A percentile compares a stretch with the other conserved stretches of the same genome.
These are phyloP conservation scores for Zostera marina DNA, from an alignment of 116 monocot genomes.

Conservation along the genomic window DNA sequence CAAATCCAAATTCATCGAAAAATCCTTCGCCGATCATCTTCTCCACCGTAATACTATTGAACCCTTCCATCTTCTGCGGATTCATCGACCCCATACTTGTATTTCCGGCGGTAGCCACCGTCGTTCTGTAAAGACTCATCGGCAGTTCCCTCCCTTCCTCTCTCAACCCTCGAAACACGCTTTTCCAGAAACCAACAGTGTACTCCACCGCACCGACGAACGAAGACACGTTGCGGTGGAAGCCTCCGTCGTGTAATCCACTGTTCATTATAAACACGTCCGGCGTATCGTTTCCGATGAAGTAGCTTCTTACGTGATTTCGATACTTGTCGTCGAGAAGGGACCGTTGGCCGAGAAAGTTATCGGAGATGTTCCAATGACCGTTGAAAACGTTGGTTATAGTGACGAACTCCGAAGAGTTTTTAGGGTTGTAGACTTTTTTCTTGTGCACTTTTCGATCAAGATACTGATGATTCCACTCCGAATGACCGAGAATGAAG, in stretches of 20 bases:
- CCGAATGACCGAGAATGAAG: conserved; percentile 42
- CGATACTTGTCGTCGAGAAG: not conserved
- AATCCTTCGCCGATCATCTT: not conserved
- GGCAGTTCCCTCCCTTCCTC: not conserved
- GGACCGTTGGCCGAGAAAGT: not conserved
- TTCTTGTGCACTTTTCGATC: conserved; percentile 30
- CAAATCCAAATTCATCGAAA: not conserved
- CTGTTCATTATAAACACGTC: not conserved
- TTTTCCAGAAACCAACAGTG: not conserved
- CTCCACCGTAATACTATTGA: not conserved
- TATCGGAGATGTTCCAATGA: conserved; percentile 67
- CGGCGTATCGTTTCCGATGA: not conserved
- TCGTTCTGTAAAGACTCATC: not conserved
- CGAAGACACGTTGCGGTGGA: not conserved
- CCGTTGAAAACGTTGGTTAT: conserved; percentile 91
- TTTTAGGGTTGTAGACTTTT: conserved; percentile 41
- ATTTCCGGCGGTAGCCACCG: not conserved
- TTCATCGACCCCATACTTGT: not conserved
- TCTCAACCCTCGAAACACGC: not conserved
- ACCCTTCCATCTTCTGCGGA: not conserved
- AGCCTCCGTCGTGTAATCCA: not conserved
- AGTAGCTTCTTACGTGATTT: not conserved
- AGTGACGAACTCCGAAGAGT: conserved; percentile 35
- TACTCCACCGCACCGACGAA: not conserved
- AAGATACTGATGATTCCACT: conserved; percentile 35